Evolutionary conservation across 768 basidiomycete species (phyloP).

Genomic region (Favolaschia claudopus): DNA sequence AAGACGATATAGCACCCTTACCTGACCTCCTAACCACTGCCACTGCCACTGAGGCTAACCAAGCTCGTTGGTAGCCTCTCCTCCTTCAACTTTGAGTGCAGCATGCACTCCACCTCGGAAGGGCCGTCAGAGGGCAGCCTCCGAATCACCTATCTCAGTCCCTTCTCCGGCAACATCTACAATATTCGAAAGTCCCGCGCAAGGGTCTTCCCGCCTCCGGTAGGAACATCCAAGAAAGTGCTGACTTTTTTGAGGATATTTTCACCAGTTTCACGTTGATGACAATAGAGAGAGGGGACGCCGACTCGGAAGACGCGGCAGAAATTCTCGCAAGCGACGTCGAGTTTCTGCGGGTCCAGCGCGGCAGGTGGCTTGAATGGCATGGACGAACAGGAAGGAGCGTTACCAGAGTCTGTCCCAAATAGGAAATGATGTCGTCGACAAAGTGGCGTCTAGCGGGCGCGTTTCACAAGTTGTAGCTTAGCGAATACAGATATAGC

Average conservation of each 20-base stretch:
- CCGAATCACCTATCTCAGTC: too few species aligned
- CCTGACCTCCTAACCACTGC: too few species aligned
- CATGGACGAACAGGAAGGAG: not conserved
- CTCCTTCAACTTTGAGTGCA: too few species aligned
- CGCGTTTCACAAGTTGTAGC: not conserved
- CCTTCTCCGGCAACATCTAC: conserved; percentile 17
- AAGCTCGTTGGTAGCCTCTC: too few species aligned
- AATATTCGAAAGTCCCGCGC: conserved; percentile 19
- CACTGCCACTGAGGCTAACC: too few species aligned
- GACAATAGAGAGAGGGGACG: not conserved
- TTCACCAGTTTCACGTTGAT: not conserved
- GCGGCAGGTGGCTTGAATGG: conserved; percentile 6
- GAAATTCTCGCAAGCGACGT: not conserved
- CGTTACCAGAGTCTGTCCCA: too few species aligned
- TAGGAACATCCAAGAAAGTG: conserved; percentile 18
- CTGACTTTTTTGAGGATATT: conserved; percentile 5
- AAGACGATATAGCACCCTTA: too few species aligned
- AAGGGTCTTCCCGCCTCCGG: conserved; percentile 26
- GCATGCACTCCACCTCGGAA: too few species aligned
- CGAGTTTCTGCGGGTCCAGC: conserved; percentile 1
- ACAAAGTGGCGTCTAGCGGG: not conserved
- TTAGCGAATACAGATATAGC: not conserved
- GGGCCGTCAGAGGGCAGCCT: too few species aligned
- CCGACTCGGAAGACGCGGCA: not conserved
- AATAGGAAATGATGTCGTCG: not conserved